A percentile compares a stretch with the other conserved stretches of the same genome.
These are phyloP conservation scores for Paramecium sonneborni DNA, from an alignment of 73 alveolate species.

Conservation along the genomic window DNA sequence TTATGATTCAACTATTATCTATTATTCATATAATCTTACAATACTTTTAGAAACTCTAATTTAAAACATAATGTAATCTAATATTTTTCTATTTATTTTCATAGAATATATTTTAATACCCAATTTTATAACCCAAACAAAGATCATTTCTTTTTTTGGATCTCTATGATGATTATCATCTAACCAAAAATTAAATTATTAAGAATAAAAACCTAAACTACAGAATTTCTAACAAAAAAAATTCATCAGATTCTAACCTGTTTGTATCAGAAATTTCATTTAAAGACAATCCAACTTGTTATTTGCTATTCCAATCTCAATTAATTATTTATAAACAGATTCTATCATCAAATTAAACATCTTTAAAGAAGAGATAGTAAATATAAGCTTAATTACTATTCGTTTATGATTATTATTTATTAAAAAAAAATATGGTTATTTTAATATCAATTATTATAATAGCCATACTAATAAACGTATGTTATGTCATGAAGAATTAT, in stretches of 20 bases:
- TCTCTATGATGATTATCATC: too few relatives aligned
- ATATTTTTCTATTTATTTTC: neutral
- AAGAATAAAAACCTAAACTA: neutral
- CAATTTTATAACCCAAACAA: neutral
- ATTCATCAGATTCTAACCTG: conserved; percentile 9
- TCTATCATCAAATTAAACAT: neutral
- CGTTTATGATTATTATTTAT: neutral
- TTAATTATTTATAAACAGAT: neutral
- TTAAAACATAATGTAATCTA: neutral
- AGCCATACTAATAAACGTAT: neutral
- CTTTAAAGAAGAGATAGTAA: neutral
- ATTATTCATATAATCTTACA: neutral
- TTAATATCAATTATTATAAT: neutral
- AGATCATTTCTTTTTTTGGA: neutral
- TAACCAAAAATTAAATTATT: neutral
- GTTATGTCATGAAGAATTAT: neutral
- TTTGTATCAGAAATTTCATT: neutral
- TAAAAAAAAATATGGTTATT: neutral
- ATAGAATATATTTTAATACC: neutral
- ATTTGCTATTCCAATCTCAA: neutral
- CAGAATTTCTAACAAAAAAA: too few relatives aligned
- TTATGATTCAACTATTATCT: neutral
- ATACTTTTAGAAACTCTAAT: neutral
- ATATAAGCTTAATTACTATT: neutral
- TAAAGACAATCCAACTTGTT: neutral